These are phyloP conservation scores for Stentor coeruleus DNA, from an alignment of 73 alveolate species.

Conservation along the genomic window DNA sequence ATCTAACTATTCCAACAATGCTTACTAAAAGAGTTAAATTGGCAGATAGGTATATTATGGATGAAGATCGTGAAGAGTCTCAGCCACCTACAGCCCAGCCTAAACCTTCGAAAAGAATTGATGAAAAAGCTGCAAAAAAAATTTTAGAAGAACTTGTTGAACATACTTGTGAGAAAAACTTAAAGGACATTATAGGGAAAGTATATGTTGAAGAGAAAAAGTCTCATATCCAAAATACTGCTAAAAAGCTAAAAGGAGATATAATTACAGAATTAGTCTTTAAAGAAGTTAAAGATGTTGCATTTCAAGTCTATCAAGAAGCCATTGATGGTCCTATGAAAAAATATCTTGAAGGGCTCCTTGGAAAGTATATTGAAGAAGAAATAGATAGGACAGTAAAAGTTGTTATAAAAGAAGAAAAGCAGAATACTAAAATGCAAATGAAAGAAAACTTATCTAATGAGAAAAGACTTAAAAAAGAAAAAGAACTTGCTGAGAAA, in stretches of 20 bases:
- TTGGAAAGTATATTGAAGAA: background rate
- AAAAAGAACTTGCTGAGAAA: background rate
- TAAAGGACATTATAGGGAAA: background rate
- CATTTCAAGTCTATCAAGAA: background rate
- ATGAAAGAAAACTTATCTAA: background rate
- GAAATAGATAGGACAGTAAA: background rate
- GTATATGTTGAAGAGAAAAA: background rate
- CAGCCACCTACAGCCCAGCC: background rate
- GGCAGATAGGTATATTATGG: constrained; percentile 6
- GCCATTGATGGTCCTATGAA: background rate
- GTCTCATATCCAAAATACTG: background rate
- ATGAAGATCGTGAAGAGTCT: background rate
- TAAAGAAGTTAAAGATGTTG: background rate
- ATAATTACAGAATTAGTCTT: background rate
- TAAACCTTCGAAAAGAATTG: background rate
- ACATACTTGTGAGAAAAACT: background rate
- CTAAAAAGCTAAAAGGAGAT: background rate
- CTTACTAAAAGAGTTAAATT: constrained; percentile 2
- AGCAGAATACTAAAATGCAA: background rate
- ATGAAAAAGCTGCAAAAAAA: background rate
- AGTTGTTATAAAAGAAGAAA: background rate
- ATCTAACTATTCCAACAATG: background rate
- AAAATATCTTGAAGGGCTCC: background rate
- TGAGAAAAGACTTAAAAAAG: background rate
- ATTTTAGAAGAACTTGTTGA: constrained; percentile 1